Percentiles rank a stretch among this genome's conserved stretches.
Evolutionary conservation across 2,329 filamentous ascomycete genomes (phyloP).

Genomic region (Curvularia spicifera): DNA sequence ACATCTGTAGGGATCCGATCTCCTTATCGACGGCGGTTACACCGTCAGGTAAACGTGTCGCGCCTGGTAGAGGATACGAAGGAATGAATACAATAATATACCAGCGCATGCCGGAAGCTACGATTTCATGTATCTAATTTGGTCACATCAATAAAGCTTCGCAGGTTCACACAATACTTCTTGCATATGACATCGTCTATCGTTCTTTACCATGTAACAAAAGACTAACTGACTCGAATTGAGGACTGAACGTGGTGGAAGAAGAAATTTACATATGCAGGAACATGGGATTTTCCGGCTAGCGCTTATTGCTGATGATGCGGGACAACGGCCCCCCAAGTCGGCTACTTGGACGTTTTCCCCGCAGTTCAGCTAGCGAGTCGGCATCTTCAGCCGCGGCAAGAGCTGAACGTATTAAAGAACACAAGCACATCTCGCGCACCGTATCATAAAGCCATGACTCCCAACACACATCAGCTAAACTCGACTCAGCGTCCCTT

Average conservation of each 20-base stretch:
- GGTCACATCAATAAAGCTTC: conserved; percentile 27
- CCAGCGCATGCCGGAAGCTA: conserved; percentile 23
- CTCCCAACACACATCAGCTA: not conserved
- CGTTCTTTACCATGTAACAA: not conserved
- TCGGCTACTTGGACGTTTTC: conserved; percentile 3
- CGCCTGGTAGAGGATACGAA: conserved; percentile 17
- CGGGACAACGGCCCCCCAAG: conserved; percentile 4
- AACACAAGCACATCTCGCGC: not conserved
- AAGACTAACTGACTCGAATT: not conserved
- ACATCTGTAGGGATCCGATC: conserved; percentile 61
- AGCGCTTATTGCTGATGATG: not conserved
- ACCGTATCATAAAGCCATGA: conserved; percentile 13
- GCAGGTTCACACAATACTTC: conserved; percentile 10
- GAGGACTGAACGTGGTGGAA: not conserved
- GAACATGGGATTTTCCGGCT: not conserved
- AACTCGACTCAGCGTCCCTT: conserved; percentile 10
- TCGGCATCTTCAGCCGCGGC: conserved; percentile 21
- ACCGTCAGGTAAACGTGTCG: conserved; percentile 49
- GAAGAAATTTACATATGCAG: not conserved
- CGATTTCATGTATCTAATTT: conserved; percentile 21
- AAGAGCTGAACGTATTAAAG: not conserved
- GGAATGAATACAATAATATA: conserved; percentile 19
- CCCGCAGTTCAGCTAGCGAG: conserved; percentile 12
- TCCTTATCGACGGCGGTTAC: conserved; percentile 80
- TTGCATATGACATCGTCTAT: not conserved